Evolutionary conservation across 108 stramenopile genomes (phyloP).

Genomic region (Parmales sp.): DNA sequence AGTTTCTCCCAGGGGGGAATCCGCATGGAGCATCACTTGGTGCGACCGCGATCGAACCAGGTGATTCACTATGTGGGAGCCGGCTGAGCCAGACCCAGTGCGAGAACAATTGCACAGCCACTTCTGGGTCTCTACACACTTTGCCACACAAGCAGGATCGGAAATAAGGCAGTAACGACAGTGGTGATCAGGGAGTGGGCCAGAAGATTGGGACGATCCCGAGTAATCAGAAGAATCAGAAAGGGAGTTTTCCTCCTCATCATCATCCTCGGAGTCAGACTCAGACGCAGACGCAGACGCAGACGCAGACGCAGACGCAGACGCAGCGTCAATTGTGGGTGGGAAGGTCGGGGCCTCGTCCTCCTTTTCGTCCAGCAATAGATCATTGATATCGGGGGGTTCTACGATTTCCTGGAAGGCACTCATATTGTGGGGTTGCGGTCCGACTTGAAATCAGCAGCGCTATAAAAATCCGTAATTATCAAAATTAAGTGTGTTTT

Average conservation of each 20-base stretch:
- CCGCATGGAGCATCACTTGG: slow-evolving; percentile 75
- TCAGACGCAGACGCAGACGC: too few relatives aligned
- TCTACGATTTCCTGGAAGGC: too few relatives aligned
- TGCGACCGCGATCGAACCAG: slow-evolving; percentile 66
- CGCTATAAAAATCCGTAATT: too few relatives aligned
- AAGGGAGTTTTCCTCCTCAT: neutral
- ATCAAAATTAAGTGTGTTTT: too few relatives aligned
- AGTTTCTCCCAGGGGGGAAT: slow-evolving; percentile 84
- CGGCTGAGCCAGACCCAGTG: slow-evolving; percentile 46
- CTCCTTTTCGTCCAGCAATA: too few relatives aligned
- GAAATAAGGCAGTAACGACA: neutral
- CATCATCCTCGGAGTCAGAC: neutral
- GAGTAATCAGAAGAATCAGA: neutral
- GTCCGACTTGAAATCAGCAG: too few relatives aligned
- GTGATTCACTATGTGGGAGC: slow-evolving; percentile 89
- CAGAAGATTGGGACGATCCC: neutral
- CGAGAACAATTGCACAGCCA: slow-evolving; percentile 95
- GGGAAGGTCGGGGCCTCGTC: too few relatives aligned
- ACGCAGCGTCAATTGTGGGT: too few relatives aligned
- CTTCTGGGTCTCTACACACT: slow-evolving; percentile 28
- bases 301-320: too few relatives aligned
- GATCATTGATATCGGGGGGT: too few relatives aligned
- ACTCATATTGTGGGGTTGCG: too few relatives aligned
- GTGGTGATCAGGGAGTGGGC: neutral
- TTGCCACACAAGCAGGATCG: neutral